phyloP scores from a whole-genome alignment of 2,329 filamentous ascomycete species.

The Passalora sequoiae region DNA sequence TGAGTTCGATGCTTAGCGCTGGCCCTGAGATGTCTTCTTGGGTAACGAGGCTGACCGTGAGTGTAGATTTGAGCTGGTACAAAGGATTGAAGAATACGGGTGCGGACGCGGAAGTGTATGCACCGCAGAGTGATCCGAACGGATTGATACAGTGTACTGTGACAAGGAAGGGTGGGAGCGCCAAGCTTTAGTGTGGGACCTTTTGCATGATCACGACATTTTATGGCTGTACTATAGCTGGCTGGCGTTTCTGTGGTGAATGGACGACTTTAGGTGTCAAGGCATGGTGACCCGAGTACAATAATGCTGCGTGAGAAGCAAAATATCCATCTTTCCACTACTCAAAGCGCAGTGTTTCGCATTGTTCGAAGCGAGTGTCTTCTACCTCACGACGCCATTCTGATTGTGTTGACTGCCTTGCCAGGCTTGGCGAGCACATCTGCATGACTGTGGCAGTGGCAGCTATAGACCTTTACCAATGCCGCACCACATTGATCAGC shows the following conservation, averaged over 20 bases:
- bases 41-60: constrained; percentile 11
- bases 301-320: background rate
- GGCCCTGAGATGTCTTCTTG: background rate
- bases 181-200: constrained; percentile 27
- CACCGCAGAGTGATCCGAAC: constrained; percentile 87
- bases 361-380: no score
- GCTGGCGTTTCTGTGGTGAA: no score
- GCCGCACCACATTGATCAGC: no score
- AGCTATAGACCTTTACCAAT: no score
- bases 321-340: background rate
- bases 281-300: background rate
- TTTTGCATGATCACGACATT: background rate
- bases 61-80: constrained; percentile 86
- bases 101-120: constrained; percentile 91
- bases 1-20: no score
- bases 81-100: constrained; percentile 93
- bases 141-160: constrained; percentile 95
- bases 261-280: background rate
- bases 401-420: background rate
- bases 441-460: no score
- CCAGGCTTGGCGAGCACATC: no score
- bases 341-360: background rate
- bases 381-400: background rate
- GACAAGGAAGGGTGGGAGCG: constrained; percentile 46
- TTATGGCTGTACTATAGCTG: background rate